phyloP scores from a whole-genome alignment of 139 green algal genomes.

The Limnomonas spitsbergensis region DNA sequence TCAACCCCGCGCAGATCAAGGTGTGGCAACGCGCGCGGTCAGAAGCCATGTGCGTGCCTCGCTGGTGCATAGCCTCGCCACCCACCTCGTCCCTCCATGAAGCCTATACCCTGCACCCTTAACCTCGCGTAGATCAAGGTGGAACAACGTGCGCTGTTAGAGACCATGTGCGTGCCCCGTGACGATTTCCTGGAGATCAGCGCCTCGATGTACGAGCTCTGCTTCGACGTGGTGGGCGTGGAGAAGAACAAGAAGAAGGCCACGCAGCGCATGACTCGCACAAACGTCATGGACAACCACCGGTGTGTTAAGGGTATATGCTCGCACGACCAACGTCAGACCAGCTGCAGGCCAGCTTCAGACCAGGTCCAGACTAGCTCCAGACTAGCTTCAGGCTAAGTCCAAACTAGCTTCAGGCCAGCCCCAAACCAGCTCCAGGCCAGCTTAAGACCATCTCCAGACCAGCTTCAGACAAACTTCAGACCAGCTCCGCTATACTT shows the following conservation, averaged over 20 bases:
- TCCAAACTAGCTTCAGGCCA: too few species aligned
- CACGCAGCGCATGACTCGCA: neutral
- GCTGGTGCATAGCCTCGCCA: too few species aligned
- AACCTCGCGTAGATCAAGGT: conserved; percentile 16
- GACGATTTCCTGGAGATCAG: conserved; percentile 12
- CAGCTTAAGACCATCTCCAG: too few species aligned
- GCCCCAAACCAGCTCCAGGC: too few species aligned
- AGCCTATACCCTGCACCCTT: too few species aligned
- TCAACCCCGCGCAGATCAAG: conserved; percentile 11
- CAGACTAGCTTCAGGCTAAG: too few species aligned
- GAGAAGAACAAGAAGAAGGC: conserved; percentile 22
- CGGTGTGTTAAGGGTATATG: neutral
- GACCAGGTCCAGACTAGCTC: too few species aligned
- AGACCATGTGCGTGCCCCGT: conserved; percentile 1
- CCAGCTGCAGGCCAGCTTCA: too few species aligned
- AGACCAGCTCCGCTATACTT: too few species aligned
- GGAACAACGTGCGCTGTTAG: conserved; percentile 1
- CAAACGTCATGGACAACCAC: conserved; percentile 5
- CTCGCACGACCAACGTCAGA: too few species aligned
- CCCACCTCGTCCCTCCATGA: too few species aligned
- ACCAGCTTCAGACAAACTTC: too few species aligned
- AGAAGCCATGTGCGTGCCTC: neutral
- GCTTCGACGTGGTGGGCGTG: conserved; percentile 16
- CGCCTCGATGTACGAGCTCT: conserved; percentile 19
- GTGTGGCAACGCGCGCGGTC: neutral